These are phyloP conservation scores for Saposhnikovia divaricata DNA, from an alignment of 129 eudicot genomes.

Conservation along the genomic window DNA sequence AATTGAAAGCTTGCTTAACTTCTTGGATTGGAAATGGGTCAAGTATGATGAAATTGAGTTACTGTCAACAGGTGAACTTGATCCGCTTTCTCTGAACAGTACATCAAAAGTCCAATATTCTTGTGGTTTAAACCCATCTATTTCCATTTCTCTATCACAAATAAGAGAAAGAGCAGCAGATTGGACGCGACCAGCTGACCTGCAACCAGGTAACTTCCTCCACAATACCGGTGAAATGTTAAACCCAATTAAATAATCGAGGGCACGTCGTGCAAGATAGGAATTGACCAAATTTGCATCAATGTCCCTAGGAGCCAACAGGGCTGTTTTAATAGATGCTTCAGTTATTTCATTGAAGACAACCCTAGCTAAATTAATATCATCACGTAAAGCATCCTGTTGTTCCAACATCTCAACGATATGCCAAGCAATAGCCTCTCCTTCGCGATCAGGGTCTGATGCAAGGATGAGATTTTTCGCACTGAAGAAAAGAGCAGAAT, in stretches of 20 bases:
- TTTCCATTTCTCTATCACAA: slow-evolving; percentile 84
- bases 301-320: slow-evolving; percentile 71
- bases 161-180: slow-evolving; percentile 85
- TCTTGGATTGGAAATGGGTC: slow-evolving; percentile 56
- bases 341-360: slow-evolving; percentile 87
- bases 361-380: slow-evolving; percentile 65
- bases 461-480: slow-evolving; percentile 94
- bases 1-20: slow-evolving; percentile 52
- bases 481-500: slow-evolving; percentile 32
- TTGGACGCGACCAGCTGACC: slow-evolving; percentile 95
- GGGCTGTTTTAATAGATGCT: slow-evolving; percentile 74
- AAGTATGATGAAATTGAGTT: slow-evolving; percentile 36
- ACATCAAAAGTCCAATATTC: slow-evolving; percentile 85
- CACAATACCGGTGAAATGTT: slow-evolving; percentile 87
- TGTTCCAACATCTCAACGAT: slow-evolving; percentile 85
- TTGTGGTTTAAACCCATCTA: slow-evolving; percentile 61
- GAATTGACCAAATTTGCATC: slow-evolving; percentile 81
- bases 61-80: slow-evolving; percentile 7
- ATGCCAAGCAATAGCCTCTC: slow-evolving; percentile 99
- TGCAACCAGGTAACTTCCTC: slow-evolving; percentile 97
- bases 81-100: slow-evolving; percentile 25
- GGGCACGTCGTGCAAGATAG: slow-evolving; percentile 94
- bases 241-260: slow-evolving; percentile 93
- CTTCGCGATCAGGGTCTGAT: slow-evolving; percentile 96
- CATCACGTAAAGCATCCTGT: slow-evolving; percentile 71